Percentiles rank a stretch among this genome's conserved stretches.
Conservation (phyloP, 495 filamentous ascomycete genomes). For the Viridothelium virens region DNA sequence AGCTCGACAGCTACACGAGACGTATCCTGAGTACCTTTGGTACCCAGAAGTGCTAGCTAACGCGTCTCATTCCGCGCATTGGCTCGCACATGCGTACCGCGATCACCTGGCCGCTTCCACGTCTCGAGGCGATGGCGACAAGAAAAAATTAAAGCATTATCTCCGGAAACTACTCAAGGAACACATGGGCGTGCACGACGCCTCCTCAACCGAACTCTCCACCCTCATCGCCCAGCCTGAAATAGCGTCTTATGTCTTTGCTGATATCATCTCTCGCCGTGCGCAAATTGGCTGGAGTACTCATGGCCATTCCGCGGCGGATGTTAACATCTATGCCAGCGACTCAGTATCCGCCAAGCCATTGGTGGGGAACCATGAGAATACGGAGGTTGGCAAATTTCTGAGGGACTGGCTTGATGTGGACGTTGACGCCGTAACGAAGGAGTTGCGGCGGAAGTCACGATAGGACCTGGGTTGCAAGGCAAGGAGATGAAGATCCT, state of each 20-base stretch:
- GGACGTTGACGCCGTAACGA: constrained; percentile 66
- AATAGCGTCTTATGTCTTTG: constrained; percentile 53
- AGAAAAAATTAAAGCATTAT: constrained; percentile 43
- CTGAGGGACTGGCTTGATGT: constrained; percentile 70
- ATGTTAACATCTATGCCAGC: constrained; percentile 86
- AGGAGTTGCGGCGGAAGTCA: constrained; percentile 56
- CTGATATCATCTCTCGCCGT: constrained; percentile 75
- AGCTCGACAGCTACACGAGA: constrained; percentile 61
- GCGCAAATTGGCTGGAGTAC: constrained; percentile 90
- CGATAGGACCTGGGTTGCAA: background rate
- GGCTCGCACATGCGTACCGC: constrained; percentile 52
- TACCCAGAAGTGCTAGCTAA: constrained; percentile 72
- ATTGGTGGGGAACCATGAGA: constrained; percentile 82
- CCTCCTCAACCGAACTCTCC: constrained; percentile 62
- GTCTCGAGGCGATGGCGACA: constrained; percentile 20
- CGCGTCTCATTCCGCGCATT: constrained; percentile 69
- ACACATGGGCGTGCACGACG: constrained; percentile 69
- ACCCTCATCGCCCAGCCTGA: constrained; percentile 49
- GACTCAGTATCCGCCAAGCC: constrained; percentile 37
- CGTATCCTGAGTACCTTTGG: constrained; percentile 79
- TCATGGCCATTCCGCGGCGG: constrained; percentile 80
- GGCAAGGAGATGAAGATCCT: background rate
- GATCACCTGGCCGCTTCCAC: constrained; percentile 42
- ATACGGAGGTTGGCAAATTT: constrained; percentile 83
- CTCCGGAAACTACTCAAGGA: constrained; percentile 54